Conservation (phyloP, 805 yeast species). For the Candida nemodendra region DNA sequence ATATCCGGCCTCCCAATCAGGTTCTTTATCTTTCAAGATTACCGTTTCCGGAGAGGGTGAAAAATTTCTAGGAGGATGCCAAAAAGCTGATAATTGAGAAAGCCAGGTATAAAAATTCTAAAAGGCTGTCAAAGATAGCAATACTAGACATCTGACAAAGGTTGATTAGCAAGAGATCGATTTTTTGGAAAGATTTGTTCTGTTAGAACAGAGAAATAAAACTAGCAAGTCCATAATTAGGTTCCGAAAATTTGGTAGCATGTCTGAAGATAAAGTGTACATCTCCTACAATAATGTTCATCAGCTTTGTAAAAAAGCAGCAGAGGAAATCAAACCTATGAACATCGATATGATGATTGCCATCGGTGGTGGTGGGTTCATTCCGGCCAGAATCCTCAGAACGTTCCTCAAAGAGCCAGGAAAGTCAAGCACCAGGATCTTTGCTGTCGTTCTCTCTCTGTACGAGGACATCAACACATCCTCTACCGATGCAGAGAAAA, state of each 20-base stretch:
- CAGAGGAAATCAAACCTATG: constrained; percentile 63
- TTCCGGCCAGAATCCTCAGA: constrained; percentile 94
- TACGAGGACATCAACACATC: constrained; percentile 77
- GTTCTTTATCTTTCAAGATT: too few relatives aligned
- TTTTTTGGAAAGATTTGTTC: too few relatives aligned
- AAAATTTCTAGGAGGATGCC: too few relatives aligned
- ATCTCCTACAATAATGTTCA: constrained; percentile 81
- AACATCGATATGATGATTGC: constrained; percentile 91
- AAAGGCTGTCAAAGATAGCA: too few relatives aligned
- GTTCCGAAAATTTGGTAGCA: too few relatives aligned
- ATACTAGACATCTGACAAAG: too few relatives aligned
- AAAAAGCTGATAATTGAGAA: too few relatives aligned
- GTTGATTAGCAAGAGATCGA: too few relatives aligned
- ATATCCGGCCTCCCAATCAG: too few relatives aligned
- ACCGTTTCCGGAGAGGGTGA: too few relatives aligned
- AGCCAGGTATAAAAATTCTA: too few relatives aligned
- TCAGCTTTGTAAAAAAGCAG: constrained; percentile 47
- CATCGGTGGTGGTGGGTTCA: constrained; percentile 87
- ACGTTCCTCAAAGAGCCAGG: constrained; percentile 89
- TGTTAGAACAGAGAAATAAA: not conserved
- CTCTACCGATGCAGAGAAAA: constrained; percentile 53
- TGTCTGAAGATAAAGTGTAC: constrained; percentile 57
- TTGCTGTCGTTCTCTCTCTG: constrained; percentile 90
- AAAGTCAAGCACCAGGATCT: constrained; percentile 84
- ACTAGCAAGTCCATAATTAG: too few relatives aligned